Percentiles rank a stretch among this genome's conserved stretches.
Evolutionary conservation across 2,329 filamentous ascomycete genomes (phyloP).

Genomic region (Penicillium sp.): DNA sequence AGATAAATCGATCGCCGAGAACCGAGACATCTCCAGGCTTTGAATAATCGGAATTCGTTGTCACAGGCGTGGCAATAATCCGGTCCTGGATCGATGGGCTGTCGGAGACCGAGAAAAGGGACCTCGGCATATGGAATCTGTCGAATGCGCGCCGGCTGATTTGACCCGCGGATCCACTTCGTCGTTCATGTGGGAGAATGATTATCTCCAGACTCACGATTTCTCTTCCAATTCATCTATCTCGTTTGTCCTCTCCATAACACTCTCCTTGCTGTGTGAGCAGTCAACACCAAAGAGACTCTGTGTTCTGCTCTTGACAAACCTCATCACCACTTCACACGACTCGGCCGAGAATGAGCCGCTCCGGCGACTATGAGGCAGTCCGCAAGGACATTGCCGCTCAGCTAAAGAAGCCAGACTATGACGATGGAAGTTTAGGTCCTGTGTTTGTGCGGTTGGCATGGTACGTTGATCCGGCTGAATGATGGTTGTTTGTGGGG

Average conservation of each 20-base stretch:
- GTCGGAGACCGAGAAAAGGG: conserved; percentile 10
- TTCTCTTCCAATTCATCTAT: conserved; percentile 1
- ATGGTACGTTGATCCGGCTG: conserved; percentile 42
- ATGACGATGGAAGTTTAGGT: conserved; percentile 60
- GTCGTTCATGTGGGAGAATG: conserved; percentile 27
- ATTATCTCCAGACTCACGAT: conserved; percentile 15
- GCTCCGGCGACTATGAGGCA: conserved; percentile 39
- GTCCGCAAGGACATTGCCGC: conserved; percentile 52
- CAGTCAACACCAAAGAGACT: conserved; percentile 1
- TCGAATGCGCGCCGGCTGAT: conserved; percentile 19
- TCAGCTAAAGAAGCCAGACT: conserved; percentile 55
- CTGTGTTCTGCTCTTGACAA: conserved; percentile 1
- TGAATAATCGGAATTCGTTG: no score
- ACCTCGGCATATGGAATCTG: conserved; percentile 28
- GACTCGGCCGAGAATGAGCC: conserved; percentile 35
- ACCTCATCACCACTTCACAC: conserved; percentile 1
- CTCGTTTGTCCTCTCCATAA: conserved; percentile 3
- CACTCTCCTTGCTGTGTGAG: conserved; percentile 1
- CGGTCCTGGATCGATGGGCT: no score
- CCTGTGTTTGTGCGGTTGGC: conserved; percentile 59
- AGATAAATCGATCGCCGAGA: no score
- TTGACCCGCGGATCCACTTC: conserved; percentile 29
- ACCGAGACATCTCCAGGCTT: no score
- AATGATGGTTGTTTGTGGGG: background rate
- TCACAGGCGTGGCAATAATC: no score